Base-by-base conservation (phyloP, 495 filamentous ascomycete species). In the Talaromyces nanjingensis region DNA sequence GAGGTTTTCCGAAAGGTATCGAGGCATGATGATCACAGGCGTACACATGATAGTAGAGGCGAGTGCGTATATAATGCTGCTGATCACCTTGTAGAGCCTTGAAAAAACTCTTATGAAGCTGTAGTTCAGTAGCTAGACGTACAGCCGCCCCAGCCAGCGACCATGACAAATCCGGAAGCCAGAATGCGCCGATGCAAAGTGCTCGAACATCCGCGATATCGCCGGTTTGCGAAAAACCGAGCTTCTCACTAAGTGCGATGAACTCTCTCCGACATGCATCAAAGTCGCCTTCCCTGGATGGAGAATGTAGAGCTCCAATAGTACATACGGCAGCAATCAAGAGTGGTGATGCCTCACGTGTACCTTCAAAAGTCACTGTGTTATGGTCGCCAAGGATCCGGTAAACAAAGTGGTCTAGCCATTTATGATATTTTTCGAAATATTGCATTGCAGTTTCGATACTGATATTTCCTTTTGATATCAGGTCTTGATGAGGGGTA, bases 101-200 rank as follows among this genome's bases (percentile, higher is more conserved):
- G 18, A n/a, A 27, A 6, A 59, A 24, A 20, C 56, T 29, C 29
- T 34, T 24, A 63, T 66, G 62, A 27, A 66, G 65, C n/a, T 66
- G 42, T 16, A 70, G 39, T 58, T 70, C 63, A 3, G 65, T 64
- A 3, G 65, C 65, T 12, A 66, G 64, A 22, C 65, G 55, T 22
- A 64, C 65, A 14, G 65, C 65, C 27, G 25, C 22, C 9, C 55
- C 59, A 14, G 57, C 60, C 29, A 66, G 37, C 4, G 62, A 37
- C 22, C 55, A 61, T 12, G 65, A 64, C 31, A 66, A 22, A 0
- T 66, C 65, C n/a, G 58, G 59, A 16, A 66, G 57, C 65, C 65
- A 66, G 8, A 66, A 29, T 14, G 65, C 62, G 6, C 65, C 65
- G 29, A 66, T 61, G 49, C 65, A 66, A 2, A 66, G 65, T 24